Evolutionary conservation across 106 monocot species (phyloP).

Genomic region (Gastrodia elata): DNA sequence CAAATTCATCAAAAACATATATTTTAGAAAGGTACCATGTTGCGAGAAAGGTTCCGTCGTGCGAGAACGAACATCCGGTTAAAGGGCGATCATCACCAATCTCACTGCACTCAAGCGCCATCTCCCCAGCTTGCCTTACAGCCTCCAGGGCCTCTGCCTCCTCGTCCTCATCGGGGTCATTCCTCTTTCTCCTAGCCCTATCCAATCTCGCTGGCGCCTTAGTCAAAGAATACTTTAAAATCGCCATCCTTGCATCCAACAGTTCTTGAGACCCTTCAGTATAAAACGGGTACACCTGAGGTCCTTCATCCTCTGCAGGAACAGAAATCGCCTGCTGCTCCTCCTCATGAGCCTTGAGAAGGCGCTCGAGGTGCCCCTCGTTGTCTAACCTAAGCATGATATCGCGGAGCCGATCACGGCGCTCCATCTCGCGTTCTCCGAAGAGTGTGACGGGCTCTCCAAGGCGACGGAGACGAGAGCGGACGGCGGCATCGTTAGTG

Average conservation of each 20-base stretch:
- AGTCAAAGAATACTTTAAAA: constrained; percentile 51
- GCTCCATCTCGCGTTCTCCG: constrained; percentile 98
- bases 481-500: constrained; percentile 88
- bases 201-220: constrained; percentile 51
- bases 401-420: constrained; percentile 75
- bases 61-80: constrained; percentile 79
- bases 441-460: constrained; percentile 91
- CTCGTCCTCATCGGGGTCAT: constrained; percentile 89
- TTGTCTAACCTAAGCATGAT: constrained; percentile 76
- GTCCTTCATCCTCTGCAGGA: constrained; percentile 35
- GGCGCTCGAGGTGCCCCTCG: constrained; percentile 62
- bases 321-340: constrained; percentile 23
- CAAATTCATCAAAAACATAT: neutral
- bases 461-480: constrained; percentile 78
- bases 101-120: constrained; percentile 77
- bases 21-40: constrained; percentile 44
- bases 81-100: constrained; percentile 89
- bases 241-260: constrained; percentile 41
- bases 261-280: constrained; percentile 77
- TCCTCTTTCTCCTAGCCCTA: constrained; percentile 72
- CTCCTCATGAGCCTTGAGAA: constrained; percentile 56
- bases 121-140: constrained; percentile 40
- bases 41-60: constrained; percentile 57
- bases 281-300: constrained; percentile 68
- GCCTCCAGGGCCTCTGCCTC: constrained; percentile 62